These are phyloP conservation scores for Pseudozyma pruni DNA, from an alignment of 1,284 basidiomycete species.

Conservation along the genomic window DNA sequence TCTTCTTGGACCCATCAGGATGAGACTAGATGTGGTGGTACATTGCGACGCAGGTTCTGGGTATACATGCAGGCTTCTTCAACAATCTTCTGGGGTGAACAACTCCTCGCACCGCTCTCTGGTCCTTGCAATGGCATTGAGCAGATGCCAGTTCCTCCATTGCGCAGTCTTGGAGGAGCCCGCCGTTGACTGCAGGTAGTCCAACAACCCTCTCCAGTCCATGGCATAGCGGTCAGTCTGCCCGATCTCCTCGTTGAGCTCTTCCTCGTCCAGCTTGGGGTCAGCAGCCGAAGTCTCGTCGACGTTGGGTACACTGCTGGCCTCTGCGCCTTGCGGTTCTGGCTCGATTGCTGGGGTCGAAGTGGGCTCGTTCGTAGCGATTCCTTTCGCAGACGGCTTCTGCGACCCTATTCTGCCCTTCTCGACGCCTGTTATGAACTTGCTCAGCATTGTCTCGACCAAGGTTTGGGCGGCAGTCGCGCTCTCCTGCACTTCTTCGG, in stretches of 20 bases:
- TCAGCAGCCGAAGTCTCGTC: background rate
- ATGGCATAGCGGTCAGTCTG: conserved; percentile 1
- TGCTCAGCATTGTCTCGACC: conserved; percentile 16
- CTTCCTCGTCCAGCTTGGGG: conserved; percentile 1
- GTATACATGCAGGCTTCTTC: background rate
- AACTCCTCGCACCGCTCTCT: conserved; percentile 23
- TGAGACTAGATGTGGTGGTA: background rate
- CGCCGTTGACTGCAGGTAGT: conserved; percentile 18
- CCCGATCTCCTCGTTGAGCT: conserved; percentile 19
- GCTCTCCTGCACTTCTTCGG: conserved; percentile 19
- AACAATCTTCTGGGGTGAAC: conserved; percentile 3
- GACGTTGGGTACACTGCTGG: background rate
- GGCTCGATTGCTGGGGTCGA: background rate
- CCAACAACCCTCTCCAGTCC: conserved; percentile 15
- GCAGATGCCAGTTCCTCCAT: conserved; percentile 39
- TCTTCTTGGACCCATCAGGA: background rate
- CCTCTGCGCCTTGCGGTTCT: background rate
- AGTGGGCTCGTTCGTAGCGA: background rate
- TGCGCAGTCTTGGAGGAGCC: conserved; percentile 22
- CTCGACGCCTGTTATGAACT: conserved; percentile 18
- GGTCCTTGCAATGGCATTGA: conserved; percentile 23
- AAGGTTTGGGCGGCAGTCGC: conserved; percentile 21
- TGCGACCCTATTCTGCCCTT: conserved; percentile 7
- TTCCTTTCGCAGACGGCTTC: background rate
- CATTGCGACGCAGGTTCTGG: background rate